A percentile compares a stretch with the other conserved stretches of the same genome.
Evolutionary conservation across 2,329 filamentous ascomycete genomes (phyloP).

Genomic region (Alternaria sp.): DNA sequence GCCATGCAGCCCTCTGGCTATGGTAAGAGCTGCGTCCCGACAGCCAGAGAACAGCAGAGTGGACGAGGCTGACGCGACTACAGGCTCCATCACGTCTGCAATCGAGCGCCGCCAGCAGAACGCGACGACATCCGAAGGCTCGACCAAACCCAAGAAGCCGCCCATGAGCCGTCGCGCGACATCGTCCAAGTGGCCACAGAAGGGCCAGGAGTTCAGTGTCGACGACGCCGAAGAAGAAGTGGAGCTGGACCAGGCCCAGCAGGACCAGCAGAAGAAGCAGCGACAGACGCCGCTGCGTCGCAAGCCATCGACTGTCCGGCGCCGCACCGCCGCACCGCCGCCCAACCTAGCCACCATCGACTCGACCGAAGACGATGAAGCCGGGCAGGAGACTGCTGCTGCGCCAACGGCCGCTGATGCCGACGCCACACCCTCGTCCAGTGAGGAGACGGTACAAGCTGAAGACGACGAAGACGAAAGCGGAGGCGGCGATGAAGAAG

Average conservation of each 20-base stretch:
- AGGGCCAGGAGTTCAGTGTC: slow-evolving; percentile 87
- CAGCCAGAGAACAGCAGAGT: neutral
- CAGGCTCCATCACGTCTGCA: slow-evolving; percentile 49
- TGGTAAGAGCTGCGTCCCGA: slow-evolving; percentile 34
- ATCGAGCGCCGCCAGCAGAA: slow-evolving; percentile 43
- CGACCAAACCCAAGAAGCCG: slow-evolving; percentile 70
- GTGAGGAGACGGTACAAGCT: slow-evolving; percentile 51
- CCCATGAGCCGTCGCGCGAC: slow-evolving; percentile 76
- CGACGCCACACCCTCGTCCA: slow-evolving; percentile 43
- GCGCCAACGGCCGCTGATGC: slow-evolving; percentile 33
- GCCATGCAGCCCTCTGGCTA: slow-evolving; percentile 44
- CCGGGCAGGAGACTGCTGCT: slow-evolving; percentile 45
- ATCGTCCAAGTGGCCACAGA: slow-evolving; percentile 77
- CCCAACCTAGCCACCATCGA: slow-evolving; percentile 60
- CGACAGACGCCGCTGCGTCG: slow-evolving; percentile 55
- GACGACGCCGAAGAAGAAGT: slow-evolving; percentile 88
- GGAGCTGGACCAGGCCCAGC: slow-evolving; percentile 68
- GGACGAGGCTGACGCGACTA: slow-evolving; percentile 11
- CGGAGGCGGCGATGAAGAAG: slow-evolving; percentile 70
- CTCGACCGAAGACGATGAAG: slow-evolving; percentile 60
- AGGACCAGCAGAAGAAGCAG: slow-evolving; percentile 37
- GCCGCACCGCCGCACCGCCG: slow-evolving; percentile 58
- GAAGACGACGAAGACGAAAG: slow-evolving; percentile 47
- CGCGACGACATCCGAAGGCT: slow-evolving; percentile 29
- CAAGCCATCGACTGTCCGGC: slow-evolving; percentile 61